Percentiles rank a stretch among this genome's conserved stretches.
phyloP scores from a whole-genome alignment of 225 moss, liverwort and hornwort species.

The Lunularia cruciata region DNA sequence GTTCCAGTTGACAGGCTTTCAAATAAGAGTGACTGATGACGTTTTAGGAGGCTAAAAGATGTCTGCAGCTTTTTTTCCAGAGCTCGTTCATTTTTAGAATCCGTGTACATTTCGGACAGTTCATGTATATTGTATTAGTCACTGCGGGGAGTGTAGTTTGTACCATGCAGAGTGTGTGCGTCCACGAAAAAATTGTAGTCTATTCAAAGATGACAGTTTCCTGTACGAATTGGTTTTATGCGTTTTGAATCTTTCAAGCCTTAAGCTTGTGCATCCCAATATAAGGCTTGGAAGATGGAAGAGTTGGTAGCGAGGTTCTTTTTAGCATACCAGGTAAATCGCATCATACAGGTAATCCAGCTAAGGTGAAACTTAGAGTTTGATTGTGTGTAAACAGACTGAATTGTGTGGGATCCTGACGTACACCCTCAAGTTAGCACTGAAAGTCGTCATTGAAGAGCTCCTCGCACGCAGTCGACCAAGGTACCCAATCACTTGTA shows the following conservation, averaged over 20 bases:
- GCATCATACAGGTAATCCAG: background rate
- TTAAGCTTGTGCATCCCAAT: background rate
- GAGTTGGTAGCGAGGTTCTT: no score
- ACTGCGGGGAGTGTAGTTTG: no score
- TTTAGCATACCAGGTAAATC: no score
- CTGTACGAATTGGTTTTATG: background rate
- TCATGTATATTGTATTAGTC: no score
- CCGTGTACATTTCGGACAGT: conserved; percentile 8
- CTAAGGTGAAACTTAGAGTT: conserved; percentile 13
- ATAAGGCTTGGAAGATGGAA: background rate
- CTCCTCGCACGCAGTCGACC: conserved; percentile 20
- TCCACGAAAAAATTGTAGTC: background rate
- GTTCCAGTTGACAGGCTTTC: background rate
- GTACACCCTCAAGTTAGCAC: conserved; percentile 16
- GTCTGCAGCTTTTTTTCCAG: background rate
- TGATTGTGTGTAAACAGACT: conserved; percentile 28
- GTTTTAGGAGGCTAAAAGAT: background rate
- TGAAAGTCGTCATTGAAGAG: conserved; percentile 33
- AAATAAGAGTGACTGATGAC: background rate
- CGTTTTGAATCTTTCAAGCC: background rate
- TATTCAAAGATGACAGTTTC: background rate
- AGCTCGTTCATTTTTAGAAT: background rate
- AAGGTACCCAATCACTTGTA: conserved; percentile 24
- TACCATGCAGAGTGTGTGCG: background rate
- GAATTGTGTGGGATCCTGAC: conserved; percentile 16